phyloP scores from a whole-genome alignment of 345 rosid species.

The Eucalyptus shirleyi region DNA sequence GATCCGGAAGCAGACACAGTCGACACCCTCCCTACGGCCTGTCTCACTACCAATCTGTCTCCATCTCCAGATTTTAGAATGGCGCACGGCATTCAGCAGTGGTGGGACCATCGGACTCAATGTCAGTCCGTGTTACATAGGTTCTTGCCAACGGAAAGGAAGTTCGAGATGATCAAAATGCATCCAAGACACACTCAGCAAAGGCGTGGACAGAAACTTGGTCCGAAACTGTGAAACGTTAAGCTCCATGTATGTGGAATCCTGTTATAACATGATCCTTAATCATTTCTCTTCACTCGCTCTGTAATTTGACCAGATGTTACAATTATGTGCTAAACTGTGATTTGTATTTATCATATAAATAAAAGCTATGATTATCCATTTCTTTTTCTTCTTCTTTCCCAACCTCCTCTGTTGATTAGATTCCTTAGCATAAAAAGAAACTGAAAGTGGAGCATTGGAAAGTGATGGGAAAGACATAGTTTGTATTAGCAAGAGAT shows the following conservation, averaged over 20 bases:
- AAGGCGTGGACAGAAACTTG: neutral
- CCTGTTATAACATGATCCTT: neutral
- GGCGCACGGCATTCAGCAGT: neutral
- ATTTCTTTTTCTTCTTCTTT: neutral
- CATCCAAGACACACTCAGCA: neutral
- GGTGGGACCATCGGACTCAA: conserved; percentile 6
- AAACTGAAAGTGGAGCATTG: neutral
- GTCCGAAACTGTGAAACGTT: neutral
- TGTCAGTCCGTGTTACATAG: neutral
- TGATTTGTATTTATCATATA: neutral
- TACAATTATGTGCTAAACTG: neutral
- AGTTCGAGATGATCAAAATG: neutral
- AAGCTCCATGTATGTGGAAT: neutral
- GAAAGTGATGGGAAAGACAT: neutral
- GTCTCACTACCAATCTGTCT: neutral
- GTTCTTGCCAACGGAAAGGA: neutral
- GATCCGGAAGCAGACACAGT: neutral
- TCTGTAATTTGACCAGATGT: neutral
- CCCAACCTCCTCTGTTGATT: neutral
- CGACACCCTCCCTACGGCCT: neutral
- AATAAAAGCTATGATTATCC: neutral
- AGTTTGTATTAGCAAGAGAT: neutral
- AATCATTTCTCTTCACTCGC: neutral
- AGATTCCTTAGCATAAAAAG: neutral
- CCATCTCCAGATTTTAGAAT: neutral